A percentile compares a stretch with the other conserved stretches of the same genome.
Evolutionary conservation across 2,329 filamentous ascomycete species (phyloP).

Genomic region (Epichloe sylvatica): DNA sequence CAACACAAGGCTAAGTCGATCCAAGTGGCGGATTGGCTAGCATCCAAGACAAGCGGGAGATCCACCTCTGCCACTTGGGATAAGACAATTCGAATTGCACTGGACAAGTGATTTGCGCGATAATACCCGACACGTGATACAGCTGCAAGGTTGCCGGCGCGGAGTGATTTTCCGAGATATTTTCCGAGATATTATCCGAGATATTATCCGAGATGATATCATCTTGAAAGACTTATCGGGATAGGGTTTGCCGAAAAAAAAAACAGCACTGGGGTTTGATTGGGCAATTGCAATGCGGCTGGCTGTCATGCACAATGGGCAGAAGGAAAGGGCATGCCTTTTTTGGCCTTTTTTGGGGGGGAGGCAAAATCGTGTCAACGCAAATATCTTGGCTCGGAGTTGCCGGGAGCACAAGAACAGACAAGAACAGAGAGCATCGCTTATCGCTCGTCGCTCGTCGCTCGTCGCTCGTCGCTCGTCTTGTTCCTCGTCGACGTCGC

Average conservation of each 20-base stretch:
- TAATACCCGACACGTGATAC: too few species aligned
- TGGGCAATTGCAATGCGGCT: not conserved
- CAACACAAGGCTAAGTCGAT: not conserved
- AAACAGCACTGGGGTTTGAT: not conserved
- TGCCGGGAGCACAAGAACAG: not conserved
- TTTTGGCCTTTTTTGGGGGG: too few species aligned
- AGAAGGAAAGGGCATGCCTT: too few species aligned
- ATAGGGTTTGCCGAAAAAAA: too few species aligned
- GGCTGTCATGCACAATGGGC: not conserved
- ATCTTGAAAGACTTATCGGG: too few species aligned
- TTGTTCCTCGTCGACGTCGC: not conserved
- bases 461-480: not conserved
- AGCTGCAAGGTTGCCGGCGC: too few species aligned
- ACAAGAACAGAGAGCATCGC: not conserved
- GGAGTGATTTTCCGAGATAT: too few species aligned
- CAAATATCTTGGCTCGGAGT: not conserved
- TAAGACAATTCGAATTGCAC: too few species aligned
- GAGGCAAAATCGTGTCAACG: not conserved
- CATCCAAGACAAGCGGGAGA: not conserved
- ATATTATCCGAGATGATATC: too few species aligned
- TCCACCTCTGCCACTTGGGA: not conserved
- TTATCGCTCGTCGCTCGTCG: not conserved
- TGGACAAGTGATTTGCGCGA: too few species aligned
- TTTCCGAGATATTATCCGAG: too few species aligned
- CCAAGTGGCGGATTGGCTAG: not conserved